Evolutionary conservation across 2,329 filamentous ascomycete genomes (phyloP).

Genomic region (Xylariaceae sp.): DNA sequence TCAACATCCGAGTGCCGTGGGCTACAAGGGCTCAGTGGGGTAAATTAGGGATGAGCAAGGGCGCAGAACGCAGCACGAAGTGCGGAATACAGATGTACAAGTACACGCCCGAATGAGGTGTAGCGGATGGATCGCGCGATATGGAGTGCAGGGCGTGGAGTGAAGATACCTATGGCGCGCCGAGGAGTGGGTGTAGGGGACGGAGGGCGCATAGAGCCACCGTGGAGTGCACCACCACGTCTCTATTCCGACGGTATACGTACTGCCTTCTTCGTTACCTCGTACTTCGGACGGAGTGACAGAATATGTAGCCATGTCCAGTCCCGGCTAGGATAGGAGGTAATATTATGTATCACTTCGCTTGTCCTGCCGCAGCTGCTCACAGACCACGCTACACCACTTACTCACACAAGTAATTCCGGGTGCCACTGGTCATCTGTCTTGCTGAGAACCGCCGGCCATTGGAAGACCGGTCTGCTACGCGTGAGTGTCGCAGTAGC

Average conservation of each 20-base stretch:
- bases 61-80: neutral
- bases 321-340: neutral
- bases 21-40: neutral
- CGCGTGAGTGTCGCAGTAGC: neutral
- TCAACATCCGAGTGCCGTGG: neutral
- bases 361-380: conserved; percentile 1
- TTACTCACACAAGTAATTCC: neutral
- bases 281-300: neutral
- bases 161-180: too few species aligned
- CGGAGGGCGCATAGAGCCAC: neutral
- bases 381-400: neutral
- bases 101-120: neutral
- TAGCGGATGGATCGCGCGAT: neutral
- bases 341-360: neutral
- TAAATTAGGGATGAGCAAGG: neutral
- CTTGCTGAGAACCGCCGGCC: neutral
- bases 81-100: neutral
- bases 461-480: too few species aligned
- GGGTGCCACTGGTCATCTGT: neutral
- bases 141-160: too few species aligned
- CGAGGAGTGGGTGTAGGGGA: neutral
- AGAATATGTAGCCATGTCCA: neutral
- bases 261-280: too few species aligned
- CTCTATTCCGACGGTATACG: too few species aligned
- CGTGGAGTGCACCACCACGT: too few species aligned